Base-by-base conservation (phyloP, 2,329 filamentous ascomycete species). In the Fusarium heterosporum region DNA sequence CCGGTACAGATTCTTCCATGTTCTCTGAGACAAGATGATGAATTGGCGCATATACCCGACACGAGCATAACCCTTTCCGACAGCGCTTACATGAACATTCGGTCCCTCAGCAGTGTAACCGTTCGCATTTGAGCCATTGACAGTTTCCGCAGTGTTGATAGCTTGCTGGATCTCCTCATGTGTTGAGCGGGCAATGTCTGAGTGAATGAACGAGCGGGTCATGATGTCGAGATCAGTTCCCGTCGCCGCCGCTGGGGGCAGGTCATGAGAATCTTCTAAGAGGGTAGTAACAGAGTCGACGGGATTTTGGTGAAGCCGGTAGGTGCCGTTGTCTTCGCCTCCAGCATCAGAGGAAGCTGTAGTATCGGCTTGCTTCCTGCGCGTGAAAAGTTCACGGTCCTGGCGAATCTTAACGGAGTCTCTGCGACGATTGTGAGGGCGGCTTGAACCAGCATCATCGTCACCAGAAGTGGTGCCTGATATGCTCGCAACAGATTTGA, bases 1-100 rank as follows among this genome's bases (percentile, higher is more conserved):
- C 57, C 96, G 90, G 82, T 99, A 98, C 8, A 99, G 85, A 75
- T 99, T 99, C 75, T 92, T 93, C 95, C 95, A 99, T 0, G 96
- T 99, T 43, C 96, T 89, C 72, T 89, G 86, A 0, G 95, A 97
- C 13, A 99, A 83, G 71, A 99, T 97, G 54, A 90, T 75, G 78
- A 99, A 98, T 78, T 99, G 96, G 41, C 90, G 85, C 10, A 86
- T 73, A 69, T 94, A 89, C 45, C 95, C 89, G 57, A 97, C 85
- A 60, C 96, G 92, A 57, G 89, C 87, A 78, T 96, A 97, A 17
- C 93, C 91, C 74, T 89, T 91, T 64, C 95, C 88, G 69, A 93
- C 87, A 10, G 85, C 86, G 50, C 85, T 85, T 26, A 78, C 75
- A 65, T 83, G 80, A 40, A 84, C 80, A 64, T 86, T 88, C 7